Percentiles rank a stretch among this genome's conserved stretches.
phyloP scores from a whole-genome alignment of 768 basidiomycete species.

The Suillus fuscotomentosus region DNA sequence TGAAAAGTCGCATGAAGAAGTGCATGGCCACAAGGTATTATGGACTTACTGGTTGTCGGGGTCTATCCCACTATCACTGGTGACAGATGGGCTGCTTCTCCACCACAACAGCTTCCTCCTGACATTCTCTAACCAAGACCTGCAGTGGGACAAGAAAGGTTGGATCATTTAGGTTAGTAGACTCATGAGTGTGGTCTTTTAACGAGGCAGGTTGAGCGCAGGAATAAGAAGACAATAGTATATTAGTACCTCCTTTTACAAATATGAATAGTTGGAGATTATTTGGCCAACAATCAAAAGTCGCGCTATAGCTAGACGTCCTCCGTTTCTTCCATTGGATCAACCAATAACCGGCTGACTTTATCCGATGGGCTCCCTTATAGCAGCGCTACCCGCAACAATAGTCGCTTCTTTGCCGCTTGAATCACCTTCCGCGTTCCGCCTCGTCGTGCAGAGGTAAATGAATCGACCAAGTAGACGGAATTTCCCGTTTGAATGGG shows the following conservation, averaged over 20 bases:
- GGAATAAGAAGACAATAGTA: background rate
- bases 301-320: background rate
- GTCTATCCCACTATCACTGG: background rate
- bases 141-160: background rate
- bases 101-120: background rate
- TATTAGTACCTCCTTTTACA: background rate
- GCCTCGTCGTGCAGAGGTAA: too few relatives aligned
- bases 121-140: background rate
- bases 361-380: background rate
- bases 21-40: background rate
- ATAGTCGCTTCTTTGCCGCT: background rate
- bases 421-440: background rate
- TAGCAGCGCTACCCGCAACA: too few relatives aligned
- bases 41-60: background rate
- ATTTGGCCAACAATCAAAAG: background rate
- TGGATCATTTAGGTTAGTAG: background rate
- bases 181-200: background rate
- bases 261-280: too few relatives aligned
- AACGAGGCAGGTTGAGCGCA: too few relatives aligned
- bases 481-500: background rate
- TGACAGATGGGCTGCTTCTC: background rate
- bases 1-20: background rate
- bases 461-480: background rate
- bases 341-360: background rate
- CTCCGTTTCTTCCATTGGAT: background rate